Base-by-base conservation (phyloP, 2,329 filamentous ascomycete genomes). In the Metarhizium rileyi region DNA sequence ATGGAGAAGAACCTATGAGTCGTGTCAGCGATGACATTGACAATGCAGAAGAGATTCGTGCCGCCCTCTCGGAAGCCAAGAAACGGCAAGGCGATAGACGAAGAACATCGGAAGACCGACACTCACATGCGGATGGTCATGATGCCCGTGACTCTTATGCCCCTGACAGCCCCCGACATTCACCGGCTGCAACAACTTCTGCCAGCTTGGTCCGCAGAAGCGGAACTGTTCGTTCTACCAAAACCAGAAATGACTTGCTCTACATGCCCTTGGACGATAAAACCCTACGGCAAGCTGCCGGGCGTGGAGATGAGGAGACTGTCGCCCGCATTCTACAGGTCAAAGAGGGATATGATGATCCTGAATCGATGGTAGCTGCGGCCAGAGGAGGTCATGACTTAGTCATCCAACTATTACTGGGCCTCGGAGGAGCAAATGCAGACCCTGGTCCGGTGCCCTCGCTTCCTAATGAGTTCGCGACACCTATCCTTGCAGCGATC, bases 401-500 rank as follows among this genome's bases (percentile, higher is more conserved):
- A 50, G 86, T 95, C 23, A 81, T 95, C 53, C 87, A 90, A 61
- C 77, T 95, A 26, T 67, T 90, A 46, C 67, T 89, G 40, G 84
- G 84, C 8, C 71, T 89, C 55, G 85, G 84, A 3, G 73, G 76
- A 45, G 77, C 78, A 12, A 78, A 80, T 48, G 74, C 78, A 0
- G 87, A 93, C 58, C 89, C 89, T 28, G 73, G 77, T 6, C 80
- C 87, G 12, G 67, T 90, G 44, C 60, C 72, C 8, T 75, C 76
- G 27, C 72, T 79, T 51, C 73, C 75, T 26, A 69, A 76, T 40
- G 90, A 93, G 50, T 84, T 87, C 60, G 86, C 90, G 47, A 97
- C 91, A 1, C 93, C 93, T 1, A 94, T 98, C 74, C 78, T 96
- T 35, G 90, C 90, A 51, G 90, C 93, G 1, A 96, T 98, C 56